These are phyloP conservation scores for Ceratocystis eucalypticola DNA, from an alignment of 2,329 filamentous ascomycete species.

Conservation along the genomic window DNA sequence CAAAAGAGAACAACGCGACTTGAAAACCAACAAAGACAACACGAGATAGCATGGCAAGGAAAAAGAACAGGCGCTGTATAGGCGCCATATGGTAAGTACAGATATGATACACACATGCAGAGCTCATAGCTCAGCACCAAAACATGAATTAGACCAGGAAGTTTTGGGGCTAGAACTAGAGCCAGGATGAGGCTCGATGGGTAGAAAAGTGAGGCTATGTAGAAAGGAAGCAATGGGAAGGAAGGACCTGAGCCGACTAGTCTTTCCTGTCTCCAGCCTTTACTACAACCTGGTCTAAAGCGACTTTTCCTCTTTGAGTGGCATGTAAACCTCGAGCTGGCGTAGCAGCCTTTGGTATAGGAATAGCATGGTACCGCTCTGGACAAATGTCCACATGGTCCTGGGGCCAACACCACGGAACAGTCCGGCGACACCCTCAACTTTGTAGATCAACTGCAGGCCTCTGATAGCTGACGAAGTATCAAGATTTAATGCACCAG, in stretches of 20 bases:
- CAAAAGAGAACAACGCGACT: not conserved
- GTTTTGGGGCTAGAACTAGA: not conserved
- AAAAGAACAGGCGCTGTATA: not conserved
- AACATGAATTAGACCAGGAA: not conserved
- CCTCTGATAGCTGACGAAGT: conserved; percentile 83
- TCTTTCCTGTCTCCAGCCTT: too few species aligned
- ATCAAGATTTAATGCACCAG: conserved; percentile 66
- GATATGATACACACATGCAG: conserved; percentile 20
- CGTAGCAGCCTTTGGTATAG: conserved; percentile 80
- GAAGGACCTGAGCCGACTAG: too few species aligned
- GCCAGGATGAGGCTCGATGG: not conserved
- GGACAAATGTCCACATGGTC: conserved; percentile 92
- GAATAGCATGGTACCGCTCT: conserved; percentile 93
- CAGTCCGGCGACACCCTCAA: conserved; percentile 78
- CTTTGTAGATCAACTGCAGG: conserved; percentile 73
- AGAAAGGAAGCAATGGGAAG: too few species aligned
- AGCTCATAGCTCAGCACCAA: conserved; percentile 1
- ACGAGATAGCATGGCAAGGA: not conserved
- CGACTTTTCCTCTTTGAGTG: conserved; percentile 24
- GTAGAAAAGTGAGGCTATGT: conserved; percentile 9
- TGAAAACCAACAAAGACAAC: not conserved
- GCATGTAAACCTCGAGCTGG: conserved; percentile 48
- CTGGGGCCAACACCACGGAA: conserved; percentile 90
- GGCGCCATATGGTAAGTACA: conserved; percentile 12
- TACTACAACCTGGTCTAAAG: conserved; percentile 11